Conservation (phyloP, 495 filamentous ascomycete genomes). For the Tetracladium setigerum region DNA sequence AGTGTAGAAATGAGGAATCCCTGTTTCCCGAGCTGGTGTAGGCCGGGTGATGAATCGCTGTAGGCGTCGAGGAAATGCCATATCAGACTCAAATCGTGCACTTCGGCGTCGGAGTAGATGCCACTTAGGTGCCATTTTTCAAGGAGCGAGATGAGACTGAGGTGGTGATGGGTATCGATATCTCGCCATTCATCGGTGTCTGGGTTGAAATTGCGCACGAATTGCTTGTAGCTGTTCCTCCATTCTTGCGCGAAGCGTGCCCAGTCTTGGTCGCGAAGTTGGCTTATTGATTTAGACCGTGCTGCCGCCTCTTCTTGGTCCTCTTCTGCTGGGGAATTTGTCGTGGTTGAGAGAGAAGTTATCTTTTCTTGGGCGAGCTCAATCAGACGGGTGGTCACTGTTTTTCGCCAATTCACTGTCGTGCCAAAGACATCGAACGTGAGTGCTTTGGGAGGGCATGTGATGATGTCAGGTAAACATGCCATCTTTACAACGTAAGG, state of each 20-base stretch:
- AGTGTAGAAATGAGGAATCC: slow-evolving; percentile 58
- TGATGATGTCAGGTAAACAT: slow-evolving; percentile 13
- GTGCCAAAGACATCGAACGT: slow-evolving; percentile 68
- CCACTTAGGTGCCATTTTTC: slow-evolving; percentile 41
- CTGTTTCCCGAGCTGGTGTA: slow-evolving; percentile 43
- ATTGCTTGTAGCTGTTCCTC: slow-evolving; percentile 53
- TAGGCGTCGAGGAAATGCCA: slow-evolving; percentile 71
- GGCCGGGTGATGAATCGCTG: slow-evolving; percentile 52
- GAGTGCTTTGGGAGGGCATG: slow-evolving; percentile 31
- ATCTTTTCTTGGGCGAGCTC: slow-evolving; percentile 34
- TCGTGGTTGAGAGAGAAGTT: slow-evolving; percentile 20
- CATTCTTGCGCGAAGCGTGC: slow-evolving; percentile 56
- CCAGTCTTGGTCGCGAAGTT: slow-evolving; percentile 53
- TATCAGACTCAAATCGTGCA: slow-evolving; percentile 45
- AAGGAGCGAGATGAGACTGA: slow-evolving; percentile 51
- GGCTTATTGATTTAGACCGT: slow-evolving; percentile 39
- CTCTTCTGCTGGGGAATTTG: slow-evolving; percentile 34
- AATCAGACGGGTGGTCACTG: slow-evolving; percentile 49
- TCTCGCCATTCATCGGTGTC: slow-evolving; percentile 38
- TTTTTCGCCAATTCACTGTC: slow-evolving; percentile 62
- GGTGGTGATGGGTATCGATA: slow-evolving; percentile 62
- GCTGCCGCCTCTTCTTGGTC: no score
- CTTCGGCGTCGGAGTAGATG: slow-evolving; percentile 52
- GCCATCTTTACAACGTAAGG: no score
- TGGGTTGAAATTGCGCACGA: slow-evolving; percentile 47